Evolutionary conservation across 768 basidiomycete species (phyloP), one percentile per base, ranked within the genome.

Genomic region (Hygrophoropsis aurantiaca): DNA sequence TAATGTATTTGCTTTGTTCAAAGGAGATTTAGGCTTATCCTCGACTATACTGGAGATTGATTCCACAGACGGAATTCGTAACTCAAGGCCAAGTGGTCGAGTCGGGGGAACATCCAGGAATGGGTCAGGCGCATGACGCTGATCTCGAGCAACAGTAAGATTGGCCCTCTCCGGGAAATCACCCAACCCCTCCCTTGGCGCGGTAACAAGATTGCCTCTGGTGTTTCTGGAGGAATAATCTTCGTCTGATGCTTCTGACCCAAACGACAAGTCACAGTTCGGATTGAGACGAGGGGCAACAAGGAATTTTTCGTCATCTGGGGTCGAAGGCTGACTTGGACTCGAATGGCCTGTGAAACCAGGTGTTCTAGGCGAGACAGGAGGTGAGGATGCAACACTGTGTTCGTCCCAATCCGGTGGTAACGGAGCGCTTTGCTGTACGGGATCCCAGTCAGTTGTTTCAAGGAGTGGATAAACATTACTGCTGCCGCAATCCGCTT

Each of bases 1-100:
- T 50, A 90, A 86, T 44, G 86, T 85, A 58, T 92, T 90, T 10
- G 93, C 91, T 68, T 94, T 95, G 73, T 97, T 97, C 49, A 95
- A 72, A 10, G 94, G 93, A 19, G 94, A 93, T 52, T 87, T 87
- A 1, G 76, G 73, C 73, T 95, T 95, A 57, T 95, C 93, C 52
- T 94, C 91, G 24, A 92, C 86, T 44, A 95, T 92, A 3, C 90
- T 87, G 11, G 87, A 83, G 46, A 95, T 94, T 5, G 91, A 93
- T 58, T 95, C 94, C n/a, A 87, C 82, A 1, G 91, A 94, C 0
- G 85, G 84, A 5, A 80, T 78, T 5, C 92, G 78, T 34, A 88
- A 91, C 61, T 92, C 89, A 10, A 72, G 56, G 43, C 89, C 89
- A 66, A 95, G 94, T 1, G 92, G 90, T 50, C 79, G 77, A 24